Percentiles rank a stretch among this genome's conserved stretches.
phyloP scores from a whole-genome alignment of 805 yeast species.

The Nakazawaea laoshanensis region DNA sequence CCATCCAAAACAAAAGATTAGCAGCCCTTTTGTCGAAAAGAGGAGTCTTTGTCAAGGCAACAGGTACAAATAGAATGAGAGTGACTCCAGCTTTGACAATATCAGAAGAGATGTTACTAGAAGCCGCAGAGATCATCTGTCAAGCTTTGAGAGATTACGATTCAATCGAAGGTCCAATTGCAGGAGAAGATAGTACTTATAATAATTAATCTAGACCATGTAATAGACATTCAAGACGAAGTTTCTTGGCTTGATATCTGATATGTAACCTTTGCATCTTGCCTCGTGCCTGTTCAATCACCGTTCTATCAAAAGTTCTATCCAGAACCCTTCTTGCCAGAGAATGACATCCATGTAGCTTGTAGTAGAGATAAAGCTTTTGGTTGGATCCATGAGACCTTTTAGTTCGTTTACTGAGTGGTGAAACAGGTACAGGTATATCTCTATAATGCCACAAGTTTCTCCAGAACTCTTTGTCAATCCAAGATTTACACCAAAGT shows the following conservation, averaged over 20 bases:
- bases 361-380: slow-evolving; percentile 4
- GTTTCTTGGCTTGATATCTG: slow-evolving; percentile 3
- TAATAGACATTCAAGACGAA: background rate
- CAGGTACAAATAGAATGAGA: slow-evolving; percentile 17
- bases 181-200: slow-evolving; percentile 8
- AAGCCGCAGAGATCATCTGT: slow-evolving; percentile 18
- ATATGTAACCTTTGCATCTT: slow-evolving; percentile 3
- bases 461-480: too few relatives aligned
- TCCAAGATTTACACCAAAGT: too few relatives aligned
- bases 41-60: slow-evolving; percentile 17
- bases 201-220: slow-evolving; percentile 1
- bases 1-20: slow-evolving; percentile 14
- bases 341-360: background rate
- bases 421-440: too few relatives aligned
- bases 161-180: slow-evolving; percentile 7
- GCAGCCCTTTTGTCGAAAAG: slow-evolving; percentile 16
- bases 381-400: too few relatives aligned
- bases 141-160: slow-evolving; percentile 10
- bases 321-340: background rate
- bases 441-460: too few relatives aligned
- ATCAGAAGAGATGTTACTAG: slow-evolving; percentile 12
- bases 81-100: slow-evolving; percentile 21
- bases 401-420: too few relatives aligned
- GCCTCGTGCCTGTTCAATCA: slow-evolving; percentile 4
- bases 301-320: slow-evolving; percentile 2